A percentile compares a stretch with the other conserved stretches of the same genome.
phyloP scores from a whole-genome alignment of 495 filamentous ascomycete genomes.

The Jackrogersella minutella region DNA sequence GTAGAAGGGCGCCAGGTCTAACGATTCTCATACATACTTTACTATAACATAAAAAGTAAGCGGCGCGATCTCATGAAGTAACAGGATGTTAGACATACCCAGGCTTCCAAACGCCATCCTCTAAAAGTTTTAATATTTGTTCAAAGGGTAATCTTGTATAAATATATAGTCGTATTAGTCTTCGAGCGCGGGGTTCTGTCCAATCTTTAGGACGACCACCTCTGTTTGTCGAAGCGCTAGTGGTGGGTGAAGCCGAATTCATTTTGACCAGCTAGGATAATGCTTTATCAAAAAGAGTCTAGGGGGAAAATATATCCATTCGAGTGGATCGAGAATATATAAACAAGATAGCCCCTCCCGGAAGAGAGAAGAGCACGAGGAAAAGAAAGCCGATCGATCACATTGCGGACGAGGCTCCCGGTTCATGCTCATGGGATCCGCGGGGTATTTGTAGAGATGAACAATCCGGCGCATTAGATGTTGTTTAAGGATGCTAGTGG shows the following conservation, averaged over 20 bases:
- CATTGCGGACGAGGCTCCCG: constrained; percentile 28
- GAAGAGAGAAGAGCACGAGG: constrained; percentile 5
- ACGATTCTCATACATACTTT: constrained; percentile 38
- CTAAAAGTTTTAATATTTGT: constrained; percentile 54
- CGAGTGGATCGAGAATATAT: constrained; percentile 9
- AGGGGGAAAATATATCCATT: background rate
- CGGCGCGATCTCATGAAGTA: constrained; percentile 6
- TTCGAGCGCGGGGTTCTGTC: constrained; percentile 54
- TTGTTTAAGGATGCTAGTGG: constrained; percentile 1
- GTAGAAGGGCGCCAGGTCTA: background rate
- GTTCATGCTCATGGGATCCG: constrained; percentile 28
- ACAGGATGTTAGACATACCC: constrained; percentile 40
- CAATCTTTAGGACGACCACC: constrained; percentile 57
- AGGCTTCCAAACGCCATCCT: constrained; percentile 54
- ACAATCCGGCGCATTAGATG: constrained; percentile 11
- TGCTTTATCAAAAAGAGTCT: background rate
- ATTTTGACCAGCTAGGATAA: constrained; percentile 23
- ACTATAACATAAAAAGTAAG: constrained; percentile 32
- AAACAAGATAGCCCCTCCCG: constrained; percentile 14
- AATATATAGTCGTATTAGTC: constrained; percentile 54
- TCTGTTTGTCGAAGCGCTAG: constrained; percentile 43
- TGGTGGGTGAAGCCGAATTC: constrained; percentile 44
- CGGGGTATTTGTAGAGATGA: constrained; percentile 30
- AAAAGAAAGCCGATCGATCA: constrained; percentile 21
- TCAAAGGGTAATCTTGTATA: constrained; percentile 55